phyloP scores from a whole-genome alignment of 768 basidiomycete genomes.

The Trametes villosa region DNA sequence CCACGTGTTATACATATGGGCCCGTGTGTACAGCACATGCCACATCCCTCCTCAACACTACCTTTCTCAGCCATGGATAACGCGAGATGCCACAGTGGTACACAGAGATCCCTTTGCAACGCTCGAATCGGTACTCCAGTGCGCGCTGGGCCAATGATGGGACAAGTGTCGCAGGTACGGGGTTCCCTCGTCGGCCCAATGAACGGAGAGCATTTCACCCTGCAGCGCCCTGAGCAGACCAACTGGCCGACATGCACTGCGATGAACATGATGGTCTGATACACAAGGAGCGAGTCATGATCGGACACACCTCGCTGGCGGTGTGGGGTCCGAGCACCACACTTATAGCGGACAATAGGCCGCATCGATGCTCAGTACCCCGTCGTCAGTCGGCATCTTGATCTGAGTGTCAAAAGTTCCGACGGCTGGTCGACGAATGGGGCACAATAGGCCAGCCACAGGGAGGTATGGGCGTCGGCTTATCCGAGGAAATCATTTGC shows the following conservation, averaged over 20 bases:
- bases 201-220: not conserved
- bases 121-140: too few species aligned
- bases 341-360: conserved; percentile 9
- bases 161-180: too few species aligned
- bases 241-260: not conserved
- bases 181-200: not conserved
- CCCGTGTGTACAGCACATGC: too few species aligned
- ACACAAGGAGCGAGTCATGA: not conserved
- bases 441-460: not conserved
- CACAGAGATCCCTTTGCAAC: too few species aligned
- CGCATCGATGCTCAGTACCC: not conserved
- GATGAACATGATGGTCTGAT: not conserved
- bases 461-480: not conserved
- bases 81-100: too few species aligned
- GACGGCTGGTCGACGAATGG: not conserved
- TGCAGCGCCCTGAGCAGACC: not conserved
- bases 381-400: not conserved
- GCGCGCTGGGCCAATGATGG: too few species aligned
- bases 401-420: not conserved
- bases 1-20: too few species aligned
- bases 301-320: not conserved
- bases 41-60: too few species aligned
- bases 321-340: not conserved
- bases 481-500: too few species aligned
- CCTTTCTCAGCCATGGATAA: too few species aligned